A percentile compares a stretch with the other conserved stretches of the same genome.
These are phyloP conservation scores for Cyathus striatus DNA, from an alignment of 768 basidiomycete genomes.

Conservation along the genomic window DNA sequence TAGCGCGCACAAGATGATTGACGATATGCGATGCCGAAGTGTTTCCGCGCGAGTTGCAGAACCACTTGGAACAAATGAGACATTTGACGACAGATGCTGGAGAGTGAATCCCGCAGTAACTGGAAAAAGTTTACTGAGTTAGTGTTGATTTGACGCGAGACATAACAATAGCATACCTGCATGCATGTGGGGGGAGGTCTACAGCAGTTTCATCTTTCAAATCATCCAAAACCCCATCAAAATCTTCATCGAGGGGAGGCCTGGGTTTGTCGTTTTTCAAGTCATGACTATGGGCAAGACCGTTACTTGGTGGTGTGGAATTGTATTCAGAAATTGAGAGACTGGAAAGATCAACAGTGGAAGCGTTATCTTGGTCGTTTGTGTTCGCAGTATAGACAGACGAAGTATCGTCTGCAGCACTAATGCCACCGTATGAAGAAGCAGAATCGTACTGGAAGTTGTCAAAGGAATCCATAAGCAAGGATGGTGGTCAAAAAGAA, in stretches of 20 bases:
- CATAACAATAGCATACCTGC: slow-evolving; percentile 60
- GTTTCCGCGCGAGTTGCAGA: slow-evolving; percentile 97
- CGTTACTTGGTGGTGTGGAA: slow-evolving; percentile 32
- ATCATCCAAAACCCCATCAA: slow-evolving; percentile 86
- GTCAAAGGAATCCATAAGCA: slow-evolving; percentile 75
- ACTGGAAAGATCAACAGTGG: slow-evolving; percentile 59
- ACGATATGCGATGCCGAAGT: slow-evolving; percentile 99
- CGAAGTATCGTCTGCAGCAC: slow-evolving; percentile 74
- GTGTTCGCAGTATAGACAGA: slow-evolving; percentile 78
- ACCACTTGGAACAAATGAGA: slow-evolving; percentile 90
- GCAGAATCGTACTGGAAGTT: slow-evolving; percentile 84
- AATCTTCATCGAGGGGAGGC: slow-evolving; percentile 68
- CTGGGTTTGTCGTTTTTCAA: slow-evolving; percentile 17
- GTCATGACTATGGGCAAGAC: slow-evolving; percentile 28
- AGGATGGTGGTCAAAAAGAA: slow-evolving; percentile 10
- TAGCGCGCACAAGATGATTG: slow-evolving; percentile 97
- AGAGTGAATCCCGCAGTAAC: slow-evolving; percentile 98
- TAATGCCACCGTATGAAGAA: slow-evolving; percentile 73
- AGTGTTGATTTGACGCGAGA: slow-evolving; percentile 8
- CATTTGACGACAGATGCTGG: slow-evolving; percentile 97
- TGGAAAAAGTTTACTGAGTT: slow-evolving; percentile 22
- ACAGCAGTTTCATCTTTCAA: slow-evolving; percentile 75
- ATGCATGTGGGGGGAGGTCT: slow-evolving; percentile 88
- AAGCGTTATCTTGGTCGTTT: slow-evolving; percentile 45
- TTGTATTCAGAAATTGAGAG: slow-evolving; percentile 68